These are phyloP conservation scores for Calonectria pseudoreteaudii DNA, from an alignment of 2,329 filamentous ascomycete genomes.

Conservation along the genomic window DNA sequence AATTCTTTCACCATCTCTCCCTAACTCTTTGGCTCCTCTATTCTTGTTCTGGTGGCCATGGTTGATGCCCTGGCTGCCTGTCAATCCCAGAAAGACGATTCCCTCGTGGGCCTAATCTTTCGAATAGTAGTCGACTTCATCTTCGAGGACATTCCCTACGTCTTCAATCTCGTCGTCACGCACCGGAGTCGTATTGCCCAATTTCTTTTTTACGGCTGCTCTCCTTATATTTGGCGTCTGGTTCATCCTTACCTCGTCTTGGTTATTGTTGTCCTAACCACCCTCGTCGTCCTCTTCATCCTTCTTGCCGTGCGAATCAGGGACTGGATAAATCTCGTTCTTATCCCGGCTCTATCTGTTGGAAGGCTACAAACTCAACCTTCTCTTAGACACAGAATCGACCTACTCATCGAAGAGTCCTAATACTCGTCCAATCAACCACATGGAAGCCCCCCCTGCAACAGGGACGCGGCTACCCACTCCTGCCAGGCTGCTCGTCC, in stretches of 20 bases:
- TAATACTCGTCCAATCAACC: neutral
- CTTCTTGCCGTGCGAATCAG: neutral
- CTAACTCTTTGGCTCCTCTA: neutral
- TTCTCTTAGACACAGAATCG: neutral
- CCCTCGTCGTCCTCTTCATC: neutral
- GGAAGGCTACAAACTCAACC: neutral
- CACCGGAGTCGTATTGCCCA: neutral
- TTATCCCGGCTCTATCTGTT: neutral
- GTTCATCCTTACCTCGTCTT: neutral
- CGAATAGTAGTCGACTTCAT: neutral
- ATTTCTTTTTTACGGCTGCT: neutral
- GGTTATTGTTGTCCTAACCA: neutral
- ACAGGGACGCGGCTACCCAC: slow-evolving; percentile 31
- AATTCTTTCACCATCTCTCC: neutral
- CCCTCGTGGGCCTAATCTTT: neutral
- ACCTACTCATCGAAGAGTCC: neutral
- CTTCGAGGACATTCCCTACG: neutral
- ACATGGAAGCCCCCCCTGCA: slow-evolving; percentile 36
- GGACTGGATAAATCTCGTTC: neutral
- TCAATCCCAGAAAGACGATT: neutral
- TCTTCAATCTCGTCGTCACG: neutral
- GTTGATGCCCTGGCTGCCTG: neutral
- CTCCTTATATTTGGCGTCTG: neutral
- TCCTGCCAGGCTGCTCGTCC: slow-evolving; percentile 24
- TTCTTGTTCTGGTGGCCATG: slow-evolving; percentile 3